A percentile compares a stretch with the other conserved stretches of the same genome.
Evolutionary conservation across 2,329 filamentous ascomycete species (phyloP).

Genomic region (Fusarium sambucinum): DNA sequence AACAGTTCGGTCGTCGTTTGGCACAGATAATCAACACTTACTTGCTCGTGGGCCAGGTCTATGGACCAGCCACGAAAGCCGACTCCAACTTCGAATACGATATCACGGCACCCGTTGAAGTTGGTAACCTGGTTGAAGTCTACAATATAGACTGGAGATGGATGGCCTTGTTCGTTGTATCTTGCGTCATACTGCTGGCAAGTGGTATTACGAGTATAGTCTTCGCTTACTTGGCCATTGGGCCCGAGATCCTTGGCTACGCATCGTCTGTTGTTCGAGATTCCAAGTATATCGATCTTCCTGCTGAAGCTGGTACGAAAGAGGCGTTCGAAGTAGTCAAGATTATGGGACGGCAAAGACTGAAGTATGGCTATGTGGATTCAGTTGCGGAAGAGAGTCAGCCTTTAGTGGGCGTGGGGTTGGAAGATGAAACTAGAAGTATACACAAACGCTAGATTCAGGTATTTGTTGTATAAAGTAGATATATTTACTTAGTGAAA

Average conservation of each 20-base stretch:
- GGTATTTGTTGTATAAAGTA: too few relatives aligned
- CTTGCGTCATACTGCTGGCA: background rate
- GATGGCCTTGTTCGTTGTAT: background rate
- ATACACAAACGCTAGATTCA: background rate
- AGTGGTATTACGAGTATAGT: background rate
- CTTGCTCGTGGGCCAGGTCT: background rate
- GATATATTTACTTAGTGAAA: too few relatives aligned
- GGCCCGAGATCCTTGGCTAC: background rate
- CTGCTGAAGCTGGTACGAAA: background rate
- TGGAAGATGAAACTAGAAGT: background rate
- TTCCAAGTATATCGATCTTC: background rate
- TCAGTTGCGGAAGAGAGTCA: background rate
- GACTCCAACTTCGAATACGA: background rate
- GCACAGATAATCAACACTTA: background rate
- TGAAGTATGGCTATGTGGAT: background rate
- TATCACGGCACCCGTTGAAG: background rate
- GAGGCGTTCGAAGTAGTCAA: background rate
- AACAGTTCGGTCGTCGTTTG: background rate
- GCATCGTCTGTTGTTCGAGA: background rate
- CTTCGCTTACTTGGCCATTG: background rate
- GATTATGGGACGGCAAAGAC: background rate
- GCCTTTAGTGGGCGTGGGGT: rapidly evolving
- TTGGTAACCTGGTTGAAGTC: background rate
- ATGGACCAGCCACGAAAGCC: background rate
- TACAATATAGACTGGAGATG: constrained; percentile 2